Conservation (phyloP, 2,329 filamentous ascomycete genomes). For the Pezicula neosporulosa region DNA sequence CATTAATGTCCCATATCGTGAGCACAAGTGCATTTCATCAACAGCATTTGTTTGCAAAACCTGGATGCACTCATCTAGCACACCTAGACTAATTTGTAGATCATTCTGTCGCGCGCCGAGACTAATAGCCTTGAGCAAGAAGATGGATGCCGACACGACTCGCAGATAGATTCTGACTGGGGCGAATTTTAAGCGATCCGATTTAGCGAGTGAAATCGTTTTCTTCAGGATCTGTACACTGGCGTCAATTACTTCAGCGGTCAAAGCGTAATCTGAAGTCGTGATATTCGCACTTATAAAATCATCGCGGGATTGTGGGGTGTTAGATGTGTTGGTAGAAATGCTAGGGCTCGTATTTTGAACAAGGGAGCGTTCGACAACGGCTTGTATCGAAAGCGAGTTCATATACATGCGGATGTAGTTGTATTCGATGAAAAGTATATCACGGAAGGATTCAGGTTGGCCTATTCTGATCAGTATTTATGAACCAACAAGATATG, state of each 20-base stretch:
- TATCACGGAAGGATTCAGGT: not conserved
- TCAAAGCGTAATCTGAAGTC: constrained; percentile 49
- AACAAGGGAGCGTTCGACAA: constrained; percentile 48
- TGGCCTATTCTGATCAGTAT: not conserved
- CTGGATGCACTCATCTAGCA: constrained; percentile 5
- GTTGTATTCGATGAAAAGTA: constrained; percentile 47
- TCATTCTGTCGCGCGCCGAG: constrained; percentile 6
- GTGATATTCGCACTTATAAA: constrained; percentile 38
- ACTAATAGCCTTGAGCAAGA: constrained; percentile 22
- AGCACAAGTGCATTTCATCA: constrained; percentile 10
- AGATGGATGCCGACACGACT: constrained; percentile 51
- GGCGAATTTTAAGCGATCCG: constrained; percentile 43
- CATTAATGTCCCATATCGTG: constrained; percentile 8
- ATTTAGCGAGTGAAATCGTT: constrained; percentile 43
- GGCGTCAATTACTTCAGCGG: constrained; percentile 52
- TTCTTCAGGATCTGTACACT: constrained; percentile 48
- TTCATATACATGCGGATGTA: constrained; percentile 40
- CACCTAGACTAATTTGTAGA: constrained; percentile 3
- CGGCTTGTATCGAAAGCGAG: constrained; percentile 51
- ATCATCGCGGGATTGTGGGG: not conserved
- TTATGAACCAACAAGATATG: too few relatives aligned
- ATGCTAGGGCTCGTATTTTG: constrained; percentile 17
- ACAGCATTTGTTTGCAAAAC: constrained; percentile 3
- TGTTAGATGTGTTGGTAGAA: too few relatives aligned
- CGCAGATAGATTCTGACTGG: constrained; percentile 51